Conservation (phyloP, 2,329 filamentous ascomycete species). For the Graphiopsis chlorocephala region DNA sequence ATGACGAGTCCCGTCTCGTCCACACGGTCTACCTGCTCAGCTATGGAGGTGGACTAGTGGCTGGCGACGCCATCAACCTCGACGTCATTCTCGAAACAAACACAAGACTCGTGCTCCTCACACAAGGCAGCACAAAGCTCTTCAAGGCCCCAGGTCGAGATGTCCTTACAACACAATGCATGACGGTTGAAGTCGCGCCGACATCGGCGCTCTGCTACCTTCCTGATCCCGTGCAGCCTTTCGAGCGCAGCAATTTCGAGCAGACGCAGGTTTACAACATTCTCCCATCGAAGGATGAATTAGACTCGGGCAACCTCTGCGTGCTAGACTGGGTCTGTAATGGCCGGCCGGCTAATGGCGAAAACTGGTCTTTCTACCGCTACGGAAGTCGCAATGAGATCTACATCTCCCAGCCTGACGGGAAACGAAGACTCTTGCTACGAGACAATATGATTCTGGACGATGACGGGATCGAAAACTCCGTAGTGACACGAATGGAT, state of each 20-base stretch:
- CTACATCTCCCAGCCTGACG: slow-evolving; percentile 52
- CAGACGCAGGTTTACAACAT: slow-evolving; percentile 74
- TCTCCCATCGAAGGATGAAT: slow-evolving; percentile 13
- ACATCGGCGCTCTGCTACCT: slow-evolving; percentile 61
- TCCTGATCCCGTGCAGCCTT: slow-evolving; percentile 92
- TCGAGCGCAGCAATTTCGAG: slow-evolving; percentile 76
- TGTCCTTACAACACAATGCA: slow-evolving; percentile 35
- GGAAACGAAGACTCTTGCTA: slow-evolving; percentile 63
- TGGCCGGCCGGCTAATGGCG: slow-evolving; percentile 78
- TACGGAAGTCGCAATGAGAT: slow-evolving; percentile 89
- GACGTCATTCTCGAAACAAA: slow-evolving; percentile 61
- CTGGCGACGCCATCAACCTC: slow-evolving; percentile 78
- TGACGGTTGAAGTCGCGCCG: slow-evolving; percentile 48
- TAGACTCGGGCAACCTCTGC: slow-evolving; percentile 57
- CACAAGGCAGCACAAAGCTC: slow-evolving; percentile 86
- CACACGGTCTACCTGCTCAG: slow-evolving; percentile 83
- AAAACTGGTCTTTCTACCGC: slow-evolving; percentile 78
- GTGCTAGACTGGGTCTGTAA: slow-evolving; percentile 93
- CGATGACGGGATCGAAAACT: slow-evolving; percentile 30
- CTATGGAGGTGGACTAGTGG: slow-evolving; percentile 90
- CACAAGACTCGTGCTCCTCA: slow-evolving; percentile 62
- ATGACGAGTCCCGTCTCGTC: slow-evolving; percentile 53
- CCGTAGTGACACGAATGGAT: slow-evolving; percentile 61
- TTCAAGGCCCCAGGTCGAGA: slow-evolving; percentile 69
- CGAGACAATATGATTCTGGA: slow-evolving; percentile 76